These are phyloP conservation scores for Pseudogymnoascus sp. DNA, from an alignment of 2,329 filamentous ascomycete genomes.

Conservation along the genomic window DNA sequence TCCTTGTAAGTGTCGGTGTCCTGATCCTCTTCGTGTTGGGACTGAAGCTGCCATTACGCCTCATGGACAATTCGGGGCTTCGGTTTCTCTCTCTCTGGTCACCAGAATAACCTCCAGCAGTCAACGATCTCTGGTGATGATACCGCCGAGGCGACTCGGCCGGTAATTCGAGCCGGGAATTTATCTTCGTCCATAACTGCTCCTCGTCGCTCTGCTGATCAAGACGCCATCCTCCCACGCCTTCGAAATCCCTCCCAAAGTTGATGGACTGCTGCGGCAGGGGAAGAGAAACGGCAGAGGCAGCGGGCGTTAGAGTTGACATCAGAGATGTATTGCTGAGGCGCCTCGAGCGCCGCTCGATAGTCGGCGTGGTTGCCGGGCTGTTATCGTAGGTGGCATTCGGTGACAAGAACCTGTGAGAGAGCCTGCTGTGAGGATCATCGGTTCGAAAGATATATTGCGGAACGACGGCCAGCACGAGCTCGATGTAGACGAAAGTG, in stretches of 20 bases:
- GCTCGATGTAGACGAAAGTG: slow-evolving; percentile 54
- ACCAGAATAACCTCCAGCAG: slow-evolving; percentile 19
- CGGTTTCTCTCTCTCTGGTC: slow-evolving; percentile 13
- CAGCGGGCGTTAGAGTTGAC: slow-evolving; percentile 23
- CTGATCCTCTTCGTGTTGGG: slow-evolving; percentile 41
- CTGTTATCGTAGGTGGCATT: neutral
- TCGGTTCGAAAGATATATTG: slow-evolving; percentile 38
- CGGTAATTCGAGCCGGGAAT: slow-evolving; percentile 43
- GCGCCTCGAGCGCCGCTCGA: neutral
- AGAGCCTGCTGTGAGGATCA: slow-evolving; percentile 14
- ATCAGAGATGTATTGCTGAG: slow-evolving; percentile 8
- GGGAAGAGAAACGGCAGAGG: neutral
- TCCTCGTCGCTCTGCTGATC: slow-evolving; percentile 30
- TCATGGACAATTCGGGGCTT: slow-evolving; percentile 4
- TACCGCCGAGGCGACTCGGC: slow-evolving; percentile 35
- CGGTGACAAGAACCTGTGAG: slow-evolving; percentile 8
- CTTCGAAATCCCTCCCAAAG: slow-evolving; percentile 49
- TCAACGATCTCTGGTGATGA: slow-evolving; percentile 32
- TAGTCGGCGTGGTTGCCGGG: neutral
- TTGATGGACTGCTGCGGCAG: slow-evolving; percentile 37
- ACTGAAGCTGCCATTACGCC: slow-evolving; percentile 22
- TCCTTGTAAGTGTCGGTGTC: slow-evolving; percentile 34
- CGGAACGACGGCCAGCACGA: slow-evolving; percentile 49
- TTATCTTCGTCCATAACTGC: slow-evolving; percentile 42
- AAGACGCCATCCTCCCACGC: slow-evolving; percentile 50